phyloP scores from a whole-genome alignment of 2,329 filamentous ascomycete genomes.

The Neopestalotiopsis rosae region DNA sequence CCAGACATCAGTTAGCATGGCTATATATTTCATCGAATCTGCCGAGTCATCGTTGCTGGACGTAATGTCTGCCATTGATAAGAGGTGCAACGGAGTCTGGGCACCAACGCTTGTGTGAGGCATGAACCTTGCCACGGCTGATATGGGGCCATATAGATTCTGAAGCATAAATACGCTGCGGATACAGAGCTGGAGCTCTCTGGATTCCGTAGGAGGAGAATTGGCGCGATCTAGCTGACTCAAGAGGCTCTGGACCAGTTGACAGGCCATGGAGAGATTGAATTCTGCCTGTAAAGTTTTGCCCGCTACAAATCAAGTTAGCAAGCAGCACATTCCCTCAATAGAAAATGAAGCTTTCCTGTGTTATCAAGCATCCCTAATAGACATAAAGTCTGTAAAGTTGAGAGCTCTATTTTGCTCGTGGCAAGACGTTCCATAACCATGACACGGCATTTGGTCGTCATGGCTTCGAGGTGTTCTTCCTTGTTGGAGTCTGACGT shows the following conservation, averaged over 20 bases:
- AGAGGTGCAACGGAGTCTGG: neutral
- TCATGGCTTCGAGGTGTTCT: neutral
- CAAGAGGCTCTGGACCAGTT: neutral
- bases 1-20: slow-evolving; percentile 3
- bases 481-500: neutral
- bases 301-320: neutral
- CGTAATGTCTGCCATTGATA: neutral
- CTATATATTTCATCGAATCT: neutral
- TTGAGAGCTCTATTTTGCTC: neutral
- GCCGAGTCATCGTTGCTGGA: neutral
- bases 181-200: neutral
- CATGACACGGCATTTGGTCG: neutral
- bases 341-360: neutral
- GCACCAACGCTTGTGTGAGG: neutral
- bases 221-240: neutral
- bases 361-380: neutral
- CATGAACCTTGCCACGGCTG: neutral
- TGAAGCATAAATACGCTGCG: neutral
- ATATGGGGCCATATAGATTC: neutral
- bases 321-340: neutral
- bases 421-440: neutral
- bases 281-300: neutral
- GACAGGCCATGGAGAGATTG: neutral
- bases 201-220: neutral
- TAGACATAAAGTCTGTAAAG: neutral